phyloP scores from a whole-genome alignment of 768 basidiomycete species.

The Leucocoprinus leucothites region DNA sequence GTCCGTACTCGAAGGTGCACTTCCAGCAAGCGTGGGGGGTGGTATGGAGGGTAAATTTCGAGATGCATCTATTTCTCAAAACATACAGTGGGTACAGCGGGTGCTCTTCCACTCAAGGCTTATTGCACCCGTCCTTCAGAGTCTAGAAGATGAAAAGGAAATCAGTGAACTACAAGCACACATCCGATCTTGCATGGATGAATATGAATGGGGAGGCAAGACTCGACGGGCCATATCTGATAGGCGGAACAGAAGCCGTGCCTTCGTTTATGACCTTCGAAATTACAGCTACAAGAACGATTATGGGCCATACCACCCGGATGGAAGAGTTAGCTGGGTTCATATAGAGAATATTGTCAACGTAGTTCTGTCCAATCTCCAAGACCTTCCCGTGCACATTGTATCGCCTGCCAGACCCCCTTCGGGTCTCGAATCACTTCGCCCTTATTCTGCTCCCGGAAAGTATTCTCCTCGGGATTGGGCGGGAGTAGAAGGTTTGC shows the following conservation, averaged over 20 bases:
- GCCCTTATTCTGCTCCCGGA: conserved; percentile 54
- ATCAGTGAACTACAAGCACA: conserved; percentile 23
- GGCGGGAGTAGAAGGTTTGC: conserved; percentile 65
- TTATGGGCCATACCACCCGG: conserved; percentile 57
- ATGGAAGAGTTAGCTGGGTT: conserved; percentile 53
- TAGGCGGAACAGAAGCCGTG: conserved; percentile 47
- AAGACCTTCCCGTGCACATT: conserved; percentile 37
- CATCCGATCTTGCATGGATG: conserved; percentile 45
- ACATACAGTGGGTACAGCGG: conserved; percentile 43
- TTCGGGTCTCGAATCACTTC: conserved; percentile 45
- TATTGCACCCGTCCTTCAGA: neutral
- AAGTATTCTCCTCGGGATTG: conserved; percentile 45
- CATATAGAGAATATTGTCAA: conserved; percentile 60
- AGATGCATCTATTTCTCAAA: conserved; percentile 29
- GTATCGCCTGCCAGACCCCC: conserved; percentile 40
- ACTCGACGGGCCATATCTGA: conserved; percentile 18
- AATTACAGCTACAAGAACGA: conserved; percentile 48
- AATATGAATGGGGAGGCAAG: neutral
- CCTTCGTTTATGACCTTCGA: conserved; percentile 61
- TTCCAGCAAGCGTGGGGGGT: conserved; percentile 20
- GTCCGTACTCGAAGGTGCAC: conserved; percentile 34
- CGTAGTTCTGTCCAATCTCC: conserved; percentile 50
- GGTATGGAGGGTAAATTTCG: neutral
- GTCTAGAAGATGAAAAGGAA: neutral
- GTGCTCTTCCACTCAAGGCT: conserved; percentile 25